phyloP scores from a whole-genome alignment of 2,329 filamentous ascomycete species.

The Aspergillus flavus region DNA sequence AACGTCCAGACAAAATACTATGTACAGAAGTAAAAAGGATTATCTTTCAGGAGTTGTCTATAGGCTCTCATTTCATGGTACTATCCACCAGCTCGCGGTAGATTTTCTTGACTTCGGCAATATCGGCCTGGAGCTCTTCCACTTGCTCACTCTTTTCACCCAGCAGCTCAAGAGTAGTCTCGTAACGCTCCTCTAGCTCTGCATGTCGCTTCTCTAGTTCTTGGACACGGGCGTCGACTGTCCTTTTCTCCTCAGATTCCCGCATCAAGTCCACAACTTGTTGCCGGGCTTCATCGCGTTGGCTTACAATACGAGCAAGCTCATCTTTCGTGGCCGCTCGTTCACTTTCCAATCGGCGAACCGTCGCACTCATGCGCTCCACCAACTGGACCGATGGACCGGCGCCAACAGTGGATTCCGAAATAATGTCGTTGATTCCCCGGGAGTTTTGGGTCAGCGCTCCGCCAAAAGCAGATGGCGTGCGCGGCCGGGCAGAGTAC shows the following conservation, averaged over 20 bases:
- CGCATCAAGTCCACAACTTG: slow-evolving; percentile 92
- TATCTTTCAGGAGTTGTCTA: not conserved
- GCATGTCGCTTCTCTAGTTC: slow-evolving; percentile 69
- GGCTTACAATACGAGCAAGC: slow-evolving; percentile 73
- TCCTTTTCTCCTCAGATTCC: slow-evolving; percentile 73
- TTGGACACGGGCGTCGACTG: slow-evolving; percentile 61
- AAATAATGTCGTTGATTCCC: slow-evolving; percentile 80
- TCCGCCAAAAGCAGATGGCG: slow-evolving; percentile 42
- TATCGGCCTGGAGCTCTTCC: slow-evolving; percentile 85
- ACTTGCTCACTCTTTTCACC: slow-evolving; percentile 97
- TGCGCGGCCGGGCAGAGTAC: slow-evolving; percentile 40
- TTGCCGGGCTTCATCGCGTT: slow-evolving; percentile 86
- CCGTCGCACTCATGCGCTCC: slow-evolving; percentile 91
- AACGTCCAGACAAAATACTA: slow-evolving; percentile 1
- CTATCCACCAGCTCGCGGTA: slow-evolving; percentile 90
- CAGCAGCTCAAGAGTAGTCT: slow-evolving; percentile 89
- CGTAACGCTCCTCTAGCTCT: slow-evolving; percentile 75
- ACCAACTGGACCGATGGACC: slow-evolving; percentile 94
- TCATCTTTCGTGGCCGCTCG: slow-evolving; percentile 90
- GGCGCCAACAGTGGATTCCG: slow-evolving; percentile 83
- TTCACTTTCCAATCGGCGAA: slow-evolving; percentile 87
- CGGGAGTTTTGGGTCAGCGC: slow-evolving; percentile 48
- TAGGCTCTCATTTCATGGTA: slow-evolving; percentile 65
- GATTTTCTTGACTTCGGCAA: slow-evolving; percentile 92
- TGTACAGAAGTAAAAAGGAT: slow-evolving; percentile 11